Evolutionary conservation across 805 yeast genomes (phyloP), one percentile per base, ranked within the genome.

Genomic region (Lipomyces japonicus): DNA sequence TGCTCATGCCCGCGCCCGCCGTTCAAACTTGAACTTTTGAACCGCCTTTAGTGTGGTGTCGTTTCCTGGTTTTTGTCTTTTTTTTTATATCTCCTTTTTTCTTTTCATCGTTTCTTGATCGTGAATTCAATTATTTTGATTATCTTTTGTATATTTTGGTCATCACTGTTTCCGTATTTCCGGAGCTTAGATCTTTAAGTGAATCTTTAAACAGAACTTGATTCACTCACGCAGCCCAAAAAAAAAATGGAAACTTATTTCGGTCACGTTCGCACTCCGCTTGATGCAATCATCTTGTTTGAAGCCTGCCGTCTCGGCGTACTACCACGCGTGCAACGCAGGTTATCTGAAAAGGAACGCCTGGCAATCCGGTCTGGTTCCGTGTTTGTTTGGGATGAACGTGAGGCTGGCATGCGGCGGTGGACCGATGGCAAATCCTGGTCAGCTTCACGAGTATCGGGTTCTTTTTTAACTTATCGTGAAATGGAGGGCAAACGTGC

Each of bases 361-460:
- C 64, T 70, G 24, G 66, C 68, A 19, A 82, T 84, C 37, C 66
- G 67, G 19, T 72, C 80, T 6, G 87, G 87, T 3, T 73, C 81
- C 2, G 75, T 84, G 2, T 84, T 79, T 59, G 76, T 82, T 6
- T 84, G 89, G 89, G 82, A 80, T 63, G 90, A 84, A 63, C 70
- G 74, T 12, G 82, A 79, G 58, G 79, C 86, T 38, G 84, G 81
- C 16, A 82, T 84, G 80, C 76, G 80, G 55, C 68, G 90, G 25
- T 84, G 91, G 90, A 84, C 90, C 1, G 91, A 84, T 61, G 87
- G 90, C 18, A 76, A 77, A 55, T 73, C 76, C 30, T 84, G 91
- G 90, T 73, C 80, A 51, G 86, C 89, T 1, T 79, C 85, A 0
- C 72, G 88, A 51, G 88, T 84, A 1, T 73, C 75, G 3, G 85